Conservation (phyloP, 345 rosid species). For the Fremontodendron californicum region DNA sequence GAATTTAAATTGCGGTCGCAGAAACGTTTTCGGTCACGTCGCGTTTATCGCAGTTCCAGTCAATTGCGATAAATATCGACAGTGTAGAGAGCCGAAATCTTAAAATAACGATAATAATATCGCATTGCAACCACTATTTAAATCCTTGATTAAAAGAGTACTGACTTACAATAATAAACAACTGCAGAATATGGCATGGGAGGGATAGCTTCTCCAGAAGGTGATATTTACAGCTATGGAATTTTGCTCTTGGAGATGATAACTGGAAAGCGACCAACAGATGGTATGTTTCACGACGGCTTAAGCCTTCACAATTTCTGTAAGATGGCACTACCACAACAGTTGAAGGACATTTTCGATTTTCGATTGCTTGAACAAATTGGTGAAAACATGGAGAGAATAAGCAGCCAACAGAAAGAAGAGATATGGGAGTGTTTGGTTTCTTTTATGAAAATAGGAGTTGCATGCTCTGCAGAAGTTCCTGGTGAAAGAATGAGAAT, state of each 20-base stretch:
- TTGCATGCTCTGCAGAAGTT: background rate
- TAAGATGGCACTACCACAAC: slow-evolving; percentile 9
- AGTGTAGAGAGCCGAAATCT: no score
- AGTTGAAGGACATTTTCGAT: slow-evolving; percentile 8
- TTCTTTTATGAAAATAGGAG: background rate
- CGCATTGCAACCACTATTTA: no score
- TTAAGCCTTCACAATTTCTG: slow-evolving; percentile 17
- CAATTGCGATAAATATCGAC: no score
- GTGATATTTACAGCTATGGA: slow-evolving; percentile 29
- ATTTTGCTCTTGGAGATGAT: slow-evolving; percentile 27
- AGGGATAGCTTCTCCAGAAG: slow-evolving; percentile 2
- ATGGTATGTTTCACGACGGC: slow-evolving; percentile 15
- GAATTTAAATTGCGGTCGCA: no score
- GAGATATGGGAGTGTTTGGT: background rate
- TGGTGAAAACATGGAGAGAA: background rate
- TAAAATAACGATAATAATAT: no score
- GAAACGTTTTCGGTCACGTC: no score
- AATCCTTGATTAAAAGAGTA: background rate
- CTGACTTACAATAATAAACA: background rate
- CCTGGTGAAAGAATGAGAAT: background rate
- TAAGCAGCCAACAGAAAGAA: background rate
- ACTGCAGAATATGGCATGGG: slow-evolving; percentile 31
- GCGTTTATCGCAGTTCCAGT: no score
- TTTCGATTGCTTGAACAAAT: background rate
- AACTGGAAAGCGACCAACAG: slow-evolving; percentile 19